Evolutionary conservation across 225 moss, liverwort and hornwort species (phyloP), one percentile per base, ranked within the genome.

Genomic region (Polytrichum commune): DNA sequence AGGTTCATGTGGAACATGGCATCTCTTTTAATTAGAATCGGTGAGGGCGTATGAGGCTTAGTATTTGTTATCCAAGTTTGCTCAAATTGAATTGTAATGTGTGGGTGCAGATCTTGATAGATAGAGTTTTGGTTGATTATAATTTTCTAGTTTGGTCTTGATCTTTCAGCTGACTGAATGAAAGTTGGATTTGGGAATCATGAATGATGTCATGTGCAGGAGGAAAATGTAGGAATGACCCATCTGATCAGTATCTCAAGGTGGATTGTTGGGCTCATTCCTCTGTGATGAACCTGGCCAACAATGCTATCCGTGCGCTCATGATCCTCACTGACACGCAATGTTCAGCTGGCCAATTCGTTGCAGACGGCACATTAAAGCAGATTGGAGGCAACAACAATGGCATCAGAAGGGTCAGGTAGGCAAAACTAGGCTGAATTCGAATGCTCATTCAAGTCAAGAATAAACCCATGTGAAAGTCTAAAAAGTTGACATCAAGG

Each of bases 251-350:
- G 62, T 67, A 74, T 27, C 70, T 79, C 58, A 80, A 70, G 64
- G 70, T 46, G 38, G 86, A 83, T 62, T 86, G 85, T 60, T 71
- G 76, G 18, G 85, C 79, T 18, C 91, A 91, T 69, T 91, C 91
- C n/a, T 86, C 84, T 18, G 73, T 83, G 5, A 79, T 86, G 73
- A 80, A 77, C 66, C 77, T 84, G 55, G 73, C 38, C 61, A 75
- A 53, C 69, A 77, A 83, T 75, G 77, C 76, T 28, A 84, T 91
- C 29, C 74, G 91, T 54, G 82, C 89, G 67, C 64, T 89, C 18
- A 75, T 74, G 71, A 78, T 91, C 66, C 69, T 86, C 78, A 86
- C 89, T 8, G 86, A 91, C 35, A 89, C 89, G 18, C 89, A 86
- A 80, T 91, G 89, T 79, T 91, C 89, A 22, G 80, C 69, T 5